Base-by-base conservation (phyloP, 352 stramenopile species). In the Pythium apleroticum region DNA sequence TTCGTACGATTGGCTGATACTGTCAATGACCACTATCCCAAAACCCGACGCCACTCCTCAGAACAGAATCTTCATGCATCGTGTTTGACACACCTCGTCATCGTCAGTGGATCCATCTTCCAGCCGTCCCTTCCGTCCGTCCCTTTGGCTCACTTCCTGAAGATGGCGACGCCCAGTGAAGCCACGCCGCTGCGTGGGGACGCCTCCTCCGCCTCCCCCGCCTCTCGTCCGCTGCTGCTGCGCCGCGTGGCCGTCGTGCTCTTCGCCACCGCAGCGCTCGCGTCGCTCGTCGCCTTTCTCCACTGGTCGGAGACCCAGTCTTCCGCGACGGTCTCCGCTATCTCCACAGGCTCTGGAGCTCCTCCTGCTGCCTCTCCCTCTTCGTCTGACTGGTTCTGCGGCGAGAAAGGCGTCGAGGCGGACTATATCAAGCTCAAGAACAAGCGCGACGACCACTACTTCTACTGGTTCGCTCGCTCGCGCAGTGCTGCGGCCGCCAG, bases 381-480 rank as follows among this genome's bases (percentile, higher is more conserved):
- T 43, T n/a, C n/a, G n/a, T n/a, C n/a, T n/a, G 50, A 57, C 30
- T 57, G 50, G 50, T 60, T 60, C 53, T 60, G 53, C 35, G 53
- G 53, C 11, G 37, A 50, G 33, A 60, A 45, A 19, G 27, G 35
- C 53, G 28, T 49, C 35, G 53, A 60, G 53, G 58, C 66, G 12
- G 74, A 66, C 5, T 80, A 80, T 66, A 71, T 81, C 53, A 73
- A 76, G 57, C 59, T 81, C 15, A 43, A 63, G 30, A 73, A 77
- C 74, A 81, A 79, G 73, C 56, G 74, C 48, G 73, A 83, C 62
- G 73, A 81, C 60, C 55, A 82, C 55, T 83, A 83, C 62, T 84
- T 84, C 60, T 84, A 84, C 64, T 84, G 76, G 76, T 80, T 76
- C 59, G 75, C 80, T 27, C 66, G 81, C 55, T 78, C 74, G 25